These are phyloP conservation scores for Lasiosphaeris hirsuta DNA, from an alignment of 495 filamentous ascomycete species.

Conservation along the genomic window DNA sequence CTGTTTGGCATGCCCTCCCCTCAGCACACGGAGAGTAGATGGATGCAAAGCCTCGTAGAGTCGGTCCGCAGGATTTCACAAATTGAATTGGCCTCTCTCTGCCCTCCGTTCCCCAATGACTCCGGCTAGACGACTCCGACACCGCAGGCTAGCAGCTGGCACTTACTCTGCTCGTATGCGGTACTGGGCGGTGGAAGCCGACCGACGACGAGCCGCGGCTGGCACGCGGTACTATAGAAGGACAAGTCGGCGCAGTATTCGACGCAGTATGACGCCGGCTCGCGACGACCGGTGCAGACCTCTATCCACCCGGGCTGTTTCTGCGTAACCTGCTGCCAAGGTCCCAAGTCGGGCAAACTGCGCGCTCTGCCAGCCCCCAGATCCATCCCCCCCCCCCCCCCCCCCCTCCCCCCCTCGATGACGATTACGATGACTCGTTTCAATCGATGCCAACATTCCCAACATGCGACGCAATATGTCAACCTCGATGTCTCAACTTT, in stretches of 20 bases:
- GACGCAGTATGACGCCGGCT: constrained; percentile 12
- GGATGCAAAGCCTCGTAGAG: too few relatives aligned
- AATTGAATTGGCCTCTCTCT: too few relatives aligned
- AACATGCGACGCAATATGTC: background rate
- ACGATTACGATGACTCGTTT: constrained; percentile 17
- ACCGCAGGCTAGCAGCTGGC: too few relatives aligned
- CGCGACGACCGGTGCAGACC: constrained; percentile 1
- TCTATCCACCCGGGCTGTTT: background rate
- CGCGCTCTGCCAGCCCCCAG: background rate
- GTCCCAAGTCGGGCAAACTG: constrained; percentile 1
- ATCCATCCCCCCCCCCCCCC: background rate
- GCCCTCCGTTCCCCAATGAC: too few relatives aligned
- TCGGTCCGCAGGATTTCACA: too few relatives aligned
- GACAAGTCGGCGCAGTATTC: too few relatives aligned
- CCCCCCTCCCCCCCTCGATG: background rate
- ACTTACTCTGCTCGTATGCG: too few relatives aligned
- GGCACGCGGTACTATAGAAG: background rate
- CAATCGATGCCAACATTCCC: constrained; percentile 8
- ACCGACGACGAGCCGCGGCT: background rate
- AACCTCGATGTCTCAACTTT: background rate
- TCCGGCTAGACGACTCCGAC: too few relatives aligned
- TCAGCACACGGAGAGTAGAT: too few relatives aligned
- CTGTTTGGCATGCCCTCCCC: background rate
- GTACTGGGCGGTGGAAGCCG: background rate
- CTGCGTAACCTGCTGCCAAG: background rate